A percentile compares a stretch with the other conserved stretches of the same genome.
Conservation (phyloP, 1,284 basidiomycete genomes). For the Entoloma clypeatum region DNA sequence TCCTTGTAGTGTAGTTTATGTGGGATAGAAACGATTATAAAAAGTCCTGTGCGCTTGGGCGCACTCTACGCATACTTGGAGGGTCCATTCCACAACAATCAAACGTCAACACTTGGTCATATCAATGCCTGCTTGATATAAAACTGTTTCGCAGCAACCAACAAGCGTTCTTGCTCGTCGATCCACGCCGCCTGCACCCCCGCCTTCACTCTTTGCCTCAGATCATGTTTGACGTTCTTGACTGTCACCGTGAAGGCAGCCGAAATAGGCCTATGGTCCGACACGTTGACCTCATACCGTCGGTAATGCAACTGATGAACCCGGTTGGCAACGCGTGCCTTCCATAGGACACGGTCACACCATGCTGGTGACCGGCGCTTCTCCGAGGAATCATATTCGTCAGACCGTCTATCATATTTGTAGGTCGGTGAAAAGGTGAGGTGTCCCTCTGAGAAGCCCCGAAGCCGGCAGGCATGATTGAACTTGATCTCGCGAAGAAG, state of each 20-base stretch:
- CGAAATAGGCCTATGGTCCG: slow-evolving; percentile 87
- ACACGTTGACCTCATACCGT: slow-evolving; percentile 81
- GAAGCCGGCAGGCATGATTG: slow-evolving; percentile 85
- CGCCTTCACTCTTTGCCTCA: slow-evolving; percentile 50
- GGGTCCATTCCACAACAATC: too few relatives aligned
- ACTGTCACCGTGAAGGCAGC: slow-evolving; percentile 70
- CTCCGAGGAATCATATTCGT: slow-evolving; percentile 84
- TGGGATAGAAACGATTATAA: too few relatives aligned
- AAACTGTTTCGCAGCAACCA: slow-evolving; percentile 51
- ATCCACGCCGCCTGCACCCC: slow-evolving; percentile 60
- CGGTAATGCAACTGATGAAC: slow-evolving; percentile 64
- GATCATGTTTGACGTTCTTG: slow-evolving; percentile 64
- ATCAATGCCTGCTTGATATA: slow-evolving; percentile 43
- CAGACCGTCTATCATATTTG: slow-evolving; percentile 85
- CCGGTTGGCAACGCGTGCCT: slow-evolving; percentile 52
- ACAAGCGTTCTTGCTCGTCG: slow-evolving; percentile 49
- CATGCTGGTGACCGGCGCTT: slow-evolving; percentile 90
- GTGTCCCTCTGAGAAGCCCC: slow-evolving; percentile 79
- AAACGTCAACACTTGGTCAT: slow-evolving; percentile 22
- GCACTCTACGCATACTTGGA: slow-evolving; percentile 7
- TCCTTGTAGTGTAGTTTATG: too few relatives aligned
- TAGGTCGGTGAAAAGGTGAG: slow-evolving; percentile 89
- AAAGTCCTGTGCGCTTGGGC: too few relatives aligned
- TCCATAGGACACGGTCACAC: slow-evolving; percentile 94
- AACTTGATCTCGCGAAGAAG: slow-evolving; percentile 82